Evolutionary conservation across 306 rosid species (phyloP).

Genomic region (Senna siamea): DNA sequence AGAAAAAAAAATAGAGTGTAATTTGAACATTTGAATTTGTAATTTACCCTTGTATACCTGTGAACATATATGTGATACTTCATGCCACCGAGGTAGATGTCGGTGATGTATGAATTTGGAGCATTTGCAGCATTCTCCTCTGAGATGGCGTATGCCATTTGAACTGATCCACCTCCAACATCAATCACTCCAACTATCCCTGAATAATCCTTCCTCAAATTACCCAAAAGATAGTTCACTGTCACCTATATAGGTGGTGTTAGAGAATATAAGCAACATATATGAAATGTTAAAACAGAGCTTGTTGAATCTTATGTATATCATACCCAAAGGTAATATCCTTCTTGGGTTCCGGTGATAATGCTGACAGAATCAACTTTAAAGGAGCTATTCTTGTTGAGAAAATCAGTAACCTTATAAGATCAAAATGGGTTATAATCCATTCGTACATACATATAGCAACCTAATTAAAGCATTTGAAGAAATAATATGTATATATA

Average conservation of each 20-base stretch:
- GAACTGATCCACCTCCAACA: too few species aligned
- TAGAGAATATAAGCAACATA: too few species aligned
- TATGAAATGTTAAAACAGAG: background rate
- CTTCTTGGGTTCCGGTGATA: constrained; percentile 68
- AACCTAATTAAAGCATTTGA: too few species aligned
- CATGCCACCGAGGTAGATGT: constrained; percentile 54
- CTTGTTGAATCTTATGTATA: too few species aligned
- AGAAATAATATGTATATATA: background rate
- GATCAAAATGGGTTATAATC: too few species aligned
- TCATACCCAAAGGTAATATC: constrained; percentile 71
- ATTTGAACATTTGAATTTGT: too few species aligned
- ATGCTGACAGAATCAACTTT: constrained; percentile 40
- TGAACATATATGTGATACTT: constrained; percentile 67
- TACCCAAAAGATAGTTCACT: constrained; percentile 62
- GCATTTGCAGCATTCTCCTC: constrained; percentile 56
- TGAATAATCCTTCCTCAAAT: constrained; percentile 57
- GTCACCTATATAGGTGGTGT: constrained; percentile 60
- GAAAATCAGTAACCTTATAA: constrained; percentile 53
- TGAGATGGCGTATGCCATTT: constrained; percentile 81
- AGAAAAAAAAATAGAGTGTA: too few species aligned
- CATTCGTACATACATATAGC: background rate
- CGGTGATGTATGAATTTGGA: constrained; percentile 49
- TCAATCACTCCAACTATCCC: constrained; percentile 67
- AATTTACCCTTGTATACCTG: too few species aligned
- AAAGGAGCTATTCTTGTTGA: constrained; percentile 49